phyloP scores from a whole-genome alignment of 768 basidiomycete species.

The Leccinum olivaceopallidum region DNA sequence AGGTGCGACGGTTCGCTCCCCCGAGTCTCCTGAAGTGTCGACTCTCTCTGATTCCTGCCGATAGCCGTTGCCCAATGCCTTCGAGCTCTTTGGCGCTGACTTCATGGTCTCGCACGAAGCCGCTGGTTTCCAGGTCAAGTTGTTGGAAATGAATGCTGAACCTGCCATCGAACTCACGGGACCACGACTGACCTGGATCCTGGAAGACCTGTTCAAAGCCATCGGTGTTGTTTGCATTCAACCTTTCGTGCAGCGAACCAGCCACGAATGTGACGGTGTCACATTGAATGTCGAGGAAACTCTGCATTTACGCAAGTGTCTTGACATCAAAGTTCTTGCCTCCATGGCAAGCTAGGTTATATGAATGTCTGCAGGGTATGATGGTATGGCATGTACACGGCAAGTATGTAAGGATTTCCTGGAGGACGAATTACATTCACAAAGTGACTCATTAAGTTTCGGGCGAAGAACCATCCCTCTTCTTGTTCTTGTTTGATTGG shows the following conservation, averaged over 20 bases:
- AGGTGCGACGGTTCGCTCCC: slow-evolving; percentile 45
- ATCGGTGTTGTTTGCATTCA: slow-evolving; percentile 68
- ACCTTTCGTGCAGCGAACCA: slow-evolving; percentile 48
- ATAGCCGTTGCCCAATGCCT: slow-evolving; percentile 86
- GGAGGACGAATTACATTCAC: background rate
- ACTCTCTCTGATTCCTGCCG: background rate
- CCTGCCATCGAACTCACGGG: slow-evolving; percentile 96
- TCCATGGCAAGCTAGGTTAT: slow-evolving; percentile 8
- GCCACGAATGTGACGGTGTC: background rate
- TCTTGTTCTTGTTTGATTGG: slow-evolving; percentile 8
- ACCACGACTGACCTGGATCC: slow-evolving; percentile 72
- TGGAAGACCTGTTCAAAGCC: slow-evolving; percentile 76
- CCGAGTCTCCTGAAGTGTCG: background rate
- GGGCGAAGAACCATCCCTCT: slow-evolving; percentile 4
- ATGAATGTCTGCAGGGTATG: background rate
- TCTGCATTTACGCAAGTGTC: slow-evolving; percentile 61
- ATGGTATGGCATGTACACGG: background rate
- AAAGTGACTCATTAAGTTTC: background rate
- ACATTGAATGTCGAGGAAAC: slow-evolving; percentile 57
- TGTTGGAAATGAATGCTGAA: slow-evolving; percentile 93
- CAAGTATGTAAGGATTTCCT: slow-evolving; percentile 12
- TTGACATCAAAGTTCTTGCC: slow-evolving; percentile 54
- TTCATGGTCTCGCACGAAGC: slow-evolving; percentile 66
- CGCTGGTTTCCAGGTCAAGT: slow-evolving; percentile 55
- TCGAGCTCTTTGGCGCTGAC: slow-evolving; percentile 95